phyloP scores from a whole-genome alignment of 2,329 filamentous ascomycete species.

The Fusarium citri region DNA sequence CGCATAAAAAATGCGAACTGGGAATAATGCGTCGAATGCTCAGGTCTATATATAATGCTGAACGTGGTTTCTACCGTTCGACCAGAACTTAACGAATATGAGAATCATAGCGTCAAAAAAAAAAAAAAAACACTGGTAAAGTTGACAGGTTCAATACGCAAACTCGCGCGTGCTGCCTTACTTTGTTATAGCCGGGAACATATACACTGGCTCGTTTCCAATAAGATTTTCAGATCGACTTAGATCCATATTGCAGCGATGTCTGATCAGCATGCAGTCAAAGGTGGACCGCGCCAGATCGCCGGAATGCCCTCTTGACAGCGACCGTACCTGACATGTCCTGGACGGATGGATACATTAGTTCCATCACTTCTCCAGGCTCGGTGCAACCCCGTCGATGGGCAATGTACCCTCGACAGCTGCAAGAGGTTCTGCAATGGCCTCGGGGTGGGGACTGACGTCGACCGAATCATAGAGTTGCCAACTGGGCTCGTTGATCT shows the following conservation, averaged over 20 bases:
- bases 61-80: neutral
- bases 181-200: neutral
- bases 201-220: neutral
- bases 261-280: constrained; percentile 9
- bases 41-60: neutral
- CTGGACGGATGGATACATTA: constrained; percentile 28
- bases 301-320: constrained; percentile 19
- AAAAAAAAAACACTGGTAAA: neutral
- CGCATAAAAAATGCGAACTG: neutral
- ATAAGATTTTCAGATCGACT: neutral
- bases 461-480: constrained; percentile 60
- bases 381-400: constrained; percentile 58
- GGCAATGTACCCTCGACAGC: constrained; percentile 59
- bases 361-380: constrained; percentile 63
- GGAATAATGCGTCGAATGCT: neutral
- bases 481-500: constrained; percentile 76
- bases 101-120: neutral
- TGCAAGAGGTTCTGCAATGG: constrained; percentile 36
- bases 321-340: constrained; percentile 30
- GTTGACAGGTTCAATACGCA: neutral
- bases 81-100: neutral
- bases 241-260: neutral
- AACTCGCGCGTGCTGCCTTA: neutral
- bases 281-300: constrained; percentile 29
- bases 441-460: constrained; percentile 26